phyloP scores from a whole-genome alignment of 2,329 filamentous ascomycete species.

The Curvularia sp. region DNA sequence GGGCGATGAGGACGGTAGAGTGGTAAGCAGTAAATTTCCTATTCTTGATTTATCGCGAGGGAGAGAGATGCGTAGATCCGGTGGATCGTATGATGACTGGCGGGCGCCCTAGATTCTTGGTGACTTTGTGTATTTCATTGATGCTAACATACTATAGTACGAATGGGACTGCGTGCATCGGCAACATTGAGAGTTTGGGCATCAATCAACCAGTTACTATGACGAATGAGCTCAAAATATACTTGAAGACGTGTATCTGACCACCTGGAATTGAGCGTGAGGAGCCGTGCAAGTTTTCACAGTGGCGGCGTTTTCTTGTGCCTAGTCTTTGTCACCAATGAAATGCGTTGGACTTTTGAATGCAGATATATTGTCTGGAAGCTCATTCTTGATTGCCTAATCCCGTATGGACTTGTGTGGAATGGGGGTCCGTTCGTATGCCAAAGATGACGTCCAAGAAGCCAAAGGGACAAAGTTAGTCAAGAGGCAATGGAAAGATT shows the following conservation, averaged over 20 bases:
- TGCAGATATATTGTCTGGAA: background rate
- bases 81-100: background rate
- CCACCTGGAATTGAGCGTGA: background rate
- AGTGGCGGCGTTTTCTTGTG: background rate
- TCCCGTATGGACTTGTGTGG: background rate
- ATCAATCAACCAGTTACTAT: background rate
- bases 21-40: constrained; percentile 53
- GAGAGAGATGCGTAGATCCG: background rate
- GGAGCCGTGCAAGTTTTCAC: background rate
- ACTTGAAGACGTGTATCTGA: background rate
- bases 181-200: constrained; percentile 34
- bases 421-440: background rate
- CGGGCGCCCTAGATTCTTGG: background rate
- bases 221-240: background rate
- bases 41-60: background rate
- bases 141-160: constrained; percentile 52
- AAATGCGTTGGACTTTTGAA: background rate
- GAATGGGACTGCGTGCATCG: constrained; percentile 66
- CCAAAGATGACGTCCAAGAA: background rate
- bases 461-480: background rate
- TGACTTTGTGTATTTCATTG: background rate
- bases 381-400: background rate
- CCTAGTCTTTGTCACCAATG: background rate
- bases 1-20: constrained; percentile 89
- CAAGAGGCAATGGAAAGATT: background rate